A percentile compares a stretch with the other conserved stretches of the same genome.
Conservation (phyloP, 2,329 filamentous ascomycete genomes). For the Trichocomaceae sp. region DNA sequence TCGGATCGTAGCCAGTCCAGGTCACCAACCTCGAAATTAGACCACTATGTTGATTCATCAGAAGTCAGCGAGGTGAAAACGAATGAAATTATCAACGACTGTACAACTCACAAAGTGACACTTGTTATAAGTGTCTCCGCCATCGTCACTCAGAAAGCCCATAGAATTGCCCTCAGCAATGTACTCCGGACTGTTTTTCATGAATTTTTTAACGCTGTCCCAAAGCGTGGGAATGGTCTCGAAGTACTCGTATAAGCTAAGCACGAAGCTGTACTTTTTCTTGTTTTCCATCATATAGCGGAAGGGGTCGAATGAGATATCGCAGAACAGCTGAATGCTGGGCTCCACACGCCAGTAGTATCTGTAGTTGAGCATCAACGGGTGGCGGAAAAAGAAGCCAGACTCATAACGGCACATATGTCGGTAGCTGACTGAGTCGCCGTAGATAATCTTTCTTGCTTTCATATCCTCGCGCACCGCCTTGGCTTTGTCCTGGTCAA, state of each 20-base stretch:
- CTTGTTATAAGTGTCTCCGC: constrained; percentile 86
- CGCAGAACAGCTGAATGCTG: constrained; percentile 92
- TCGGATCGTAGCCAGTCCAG: constrained; percentile 87
- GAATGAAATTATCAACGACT: neutral
- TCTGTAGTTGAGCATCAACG: constrained; percentile 89
- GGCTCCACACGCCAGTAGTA: constrained; percentile 99
- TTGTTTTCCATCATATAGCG: constrained; percentile 90
- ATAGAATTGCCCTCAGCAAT: constrained; percentile 78
- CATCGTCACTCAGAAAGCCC: constrained; percentile 85
- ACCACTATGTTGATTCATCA: constrained; percentile 72
- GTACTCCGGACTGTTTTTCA: constrained; percentile 82
- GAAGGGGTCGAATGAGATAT: constrained; percentile 93
- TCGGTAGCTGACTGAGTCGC: constrained; percentile 91
- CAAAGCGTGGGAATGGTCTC: constrained; percentile 95
- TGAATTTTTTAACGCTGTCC: constrained; percentile 93
- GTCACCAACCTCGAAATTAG: constrained; percentile 96
- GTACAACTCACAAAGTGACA: constrained; percentile 78
- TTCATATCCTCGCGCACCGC: constrained; percentile 93
- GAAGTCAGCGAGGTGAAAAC: constrained; percentile 15
- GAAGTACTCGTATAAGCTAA: constrained; percentile 92
- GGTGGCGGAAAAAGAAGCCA: constrained; percentile 97
- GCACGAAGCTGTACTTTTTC: constrained; percentile 97
- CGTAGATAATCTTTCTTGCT: constrained; percentile 93
- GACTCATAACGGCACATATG: constrained; percentile 99
- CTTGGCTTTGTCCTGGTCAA: constrained; percentile 87